Base-by-base conservation (phyloP, 1,284 basidiomycete genomes). In the Trichosporon sp. region DNA sequence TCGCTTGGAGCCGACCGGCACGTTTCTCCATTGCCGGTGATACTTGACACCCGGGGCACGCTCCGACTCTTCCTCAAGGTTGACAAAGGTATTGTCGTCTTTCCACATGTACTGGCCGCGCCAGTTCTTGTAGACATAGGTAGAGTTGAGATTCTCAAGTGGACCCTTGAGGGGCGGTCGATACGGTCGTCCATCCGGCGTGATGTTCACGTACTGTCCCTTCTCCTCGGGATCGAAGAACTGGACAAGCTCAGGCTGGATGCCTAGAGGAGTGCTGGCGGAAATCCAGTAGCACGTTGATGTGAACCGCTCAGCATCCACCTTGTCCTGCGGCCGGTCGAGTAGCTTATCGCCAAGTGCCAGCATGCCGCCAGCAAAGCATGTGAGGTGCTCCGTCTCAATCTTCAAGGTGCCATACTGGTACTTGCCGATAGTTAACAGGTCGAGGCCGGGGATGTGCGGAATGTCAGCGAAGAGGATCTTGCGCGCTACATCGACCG, bases 361-460 rank as follows among this genome's bases (percentile, higher is more conserved):
- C 3, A 85, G 73, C 84, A 85, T 85, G 2, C 78, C 85, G 6
- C 84, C 84, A 1, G 82, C 81, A 68, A 85, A 86, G 71, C 84
- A 85, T 0, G 82, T 78, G 8, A 78, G 69, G 59, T 78, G 77
- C 65, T 80, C 77, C 21, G 72, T 67, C 58, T 74, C 73, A 10
- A 60, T 64, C 23, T 73, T 72, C 19, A 74, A 65, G 57, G 66
- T 46, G 8, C 68, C 66, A 58, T 65, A 54, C 33, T 75, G 73
- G 40, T 70, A 63, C 66, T 77, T 74, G 10, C 80, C 80, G 23
- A 81, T 75, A 0, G 77, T 77, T 10, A 85, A 67, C 23, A 81
- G 69, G 19, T 76, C 71, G 14, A 74, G 71, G 7, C 76, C 77
- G 0, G 83, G 81, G 0, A 84, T 73, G 13, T 81, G 69, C 9